Evolutionary conservation across 306 rosid genomes (phyloP), one percentile per base, ranked within the genome.

Genomic region (Sechiopsis laciniata): DNA sequence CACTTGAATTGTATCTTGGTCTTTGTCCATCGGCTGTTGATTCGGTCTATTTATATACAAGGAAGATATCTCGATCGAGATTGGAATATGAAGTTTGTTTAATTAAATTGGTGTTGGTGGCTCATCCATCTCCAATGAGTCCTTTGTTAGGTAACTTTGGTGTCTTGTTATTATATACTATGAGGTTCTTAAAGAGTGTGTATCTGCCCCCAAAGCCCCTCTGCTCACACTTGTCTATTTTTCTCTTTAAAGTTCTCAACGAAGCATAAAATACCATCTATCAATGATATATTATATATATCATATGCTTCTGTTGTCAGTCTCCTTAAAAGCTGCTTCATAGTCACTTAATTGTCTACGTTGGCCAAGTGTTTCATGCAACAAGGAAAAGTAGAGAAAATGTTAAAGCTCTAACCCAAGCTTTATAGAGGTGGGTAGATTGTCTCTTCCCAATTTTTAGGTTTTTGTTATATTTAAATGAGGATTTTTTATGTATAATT

Each of bases 121-220:
- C 48, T 62, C 68, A 62, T 64, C 22, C 52, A 52, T 37, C 37
- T 64, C 10, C 52, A 15, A 64, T 64, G 71, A 35, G 22, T 24
- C 26, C 22, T 4, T 14, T 37, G 51, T 40, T 40, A 64, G 51
- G 52, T 64, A 3, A 37, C 10, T n/a, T n/a, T 48, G 15, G 52
- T 48, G 15, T 59, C 8, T 0, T 59, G 40, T 26, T 40, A 22
- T 59, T 22, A 24, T 59, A 22, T 59, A 24, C 6, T 8, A 13
- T 24, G 4, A n/a, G 13, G 26, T 64, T 64, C 2, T 51, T 64
- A 64, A 37, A 62, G n/a, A 22, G 37, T 22, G 64, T 58, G 64
- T 58, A 32, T 2, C 26, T 8, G 29, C 19, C 12, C 16, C 7
- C 11, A 3, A 5, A 40, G 0, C 46, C 46, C 9, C n/a, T 52